phyloP scores from a whole-genome alignment of 1,139 yeast genomes.

The Magnusiomyces suaveolens region DNA sequence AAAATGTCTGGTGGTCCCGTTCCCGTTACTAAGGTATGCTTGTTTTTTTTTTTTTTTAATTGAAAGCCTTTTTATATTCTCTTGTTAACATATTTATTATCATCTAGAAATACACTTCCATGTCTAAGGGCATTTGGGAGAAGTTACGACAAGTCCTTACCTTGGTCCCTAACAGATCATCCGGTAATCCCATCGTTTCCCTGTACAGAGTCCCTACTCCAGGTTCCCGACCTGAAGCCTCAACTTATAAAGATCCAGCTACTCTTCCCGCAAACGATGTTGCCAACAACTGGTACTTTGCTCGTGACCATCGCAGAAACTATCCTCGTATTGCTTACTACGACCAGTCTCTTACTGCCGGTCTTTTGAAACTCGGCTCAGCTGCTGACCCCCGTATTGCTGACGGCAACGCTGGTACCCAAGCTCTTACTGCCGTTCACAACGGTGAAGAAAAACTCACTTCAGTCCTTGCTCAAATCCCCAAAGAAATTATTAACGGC shows the following conservation, averaged over 20 bases:
- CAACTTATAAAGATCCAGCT: slow-evolving; percentile 52
- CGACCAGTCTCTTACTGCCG: slow-evolving; percentile 66
- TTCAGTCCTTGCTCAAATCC: slow-evolving; percentile 41
- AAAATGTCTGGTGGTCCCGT: neutral
- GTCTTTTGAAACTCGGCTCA: slow-evolving; percentile 62
- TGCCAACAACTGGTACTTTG: slow-evolving; percentile 54
- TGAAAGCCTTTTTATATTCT: neutral
- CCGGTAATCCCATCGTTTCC: slow-evolving; percentile 73
- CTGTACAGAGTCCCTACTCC: slow-evolving; percentile 65
- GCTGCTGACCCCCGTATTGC: slow-evolving; percentile 56
- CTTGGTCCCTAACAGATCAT: slow-evolving; percentile 71
- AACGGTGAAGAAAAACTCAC: slow-evolving; percentile 41
- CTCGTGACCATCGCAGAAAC: slow-evolving; percentile 71
- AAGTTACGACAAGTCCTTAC: slow-evolving; percentile 53
- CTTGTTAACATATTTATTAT: neutral
- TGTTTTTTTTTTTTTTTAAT: neutral
- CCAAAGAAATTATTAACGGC: slow-evolving; percentile 43
- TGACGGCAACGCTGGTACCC: slow-evolving; percentile 62
- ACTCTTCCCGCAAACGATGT: slow-evolving; percentile 78
- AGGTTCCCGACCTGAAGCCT: slow-evolving; percentile 54
- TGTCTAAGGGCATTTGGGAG: slow-evolving; percentile 80
- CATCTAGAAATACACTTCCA: slow-evolving; percentile 61
- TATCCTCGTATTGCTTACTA: slow-evolving; percentile 61
- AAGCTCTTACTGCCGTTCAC: slow-evolving; percentile 50
- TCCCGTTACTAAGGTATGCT: slow-evolving; percentile 39